Base-by-base conservation (phyloP, 257 asterid species). In the Capsicum pubescens region DNA sequence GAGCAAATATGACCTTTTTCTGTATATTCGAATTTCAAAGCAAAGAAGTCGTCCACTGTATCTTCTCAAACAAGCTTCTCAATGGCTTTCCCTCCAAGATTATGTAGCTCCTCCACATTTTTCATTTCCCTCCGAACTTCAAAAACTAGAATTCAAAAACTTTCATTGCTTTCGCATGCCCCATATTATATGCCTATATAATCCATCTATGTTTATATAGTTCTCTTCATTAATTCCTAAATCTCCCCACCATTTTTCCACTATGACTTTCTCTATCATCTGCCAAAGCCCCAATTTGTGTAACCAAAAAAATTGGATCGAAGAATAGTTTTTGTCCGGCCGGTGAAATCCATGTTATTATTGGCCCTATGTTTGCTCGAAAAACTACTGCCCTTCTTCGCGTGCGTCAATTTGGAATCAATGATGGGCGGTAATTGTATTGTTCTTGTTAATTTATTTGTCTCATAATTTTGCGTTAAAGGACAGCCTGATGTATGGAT, bases 281-380 rank as follows among this genome's bases (percentile, higher is more conserved):
- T 12, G n/a, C 60, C 6, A 50, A 15, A 48, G 35, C 7, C 4
- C 57, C 36, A 48, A 21, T 61, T 9, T 61, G 15, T 61, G 36
- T 19, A 19, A 19, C 36, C 36, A 9, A 6, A 64, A 63, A 63
- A 57, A 14, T 42, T 70, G 77, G 77, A 8, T 39, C 26, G 7
- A 69, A 36, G 26, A 68, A 14, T 8, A 68, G 26, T 84, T 64
- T 58, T 72, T n/a, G 79, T 63, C 86, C 67, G 42, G 15, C 70
- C 13, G 98, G 98, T 0, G 94, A 95, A 90, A 87, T 95, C n/a
- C 98, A 95, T 67, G 93, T 95, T 85, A 95, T 95, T 79, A 64
- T 93, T 6, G 99, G 98, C 13, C 98, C 99, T 36, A 95, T 95
- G 97, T 95, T 95, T 80, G 97, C 98, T 48, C 97, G 99, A 19